Evolutionary conservation across 1,284 basidiomycete genomes (phyloP), one percentile per base, ranked within the genome.

Genomic region (Uromyces viciae-fabae): DNA sequence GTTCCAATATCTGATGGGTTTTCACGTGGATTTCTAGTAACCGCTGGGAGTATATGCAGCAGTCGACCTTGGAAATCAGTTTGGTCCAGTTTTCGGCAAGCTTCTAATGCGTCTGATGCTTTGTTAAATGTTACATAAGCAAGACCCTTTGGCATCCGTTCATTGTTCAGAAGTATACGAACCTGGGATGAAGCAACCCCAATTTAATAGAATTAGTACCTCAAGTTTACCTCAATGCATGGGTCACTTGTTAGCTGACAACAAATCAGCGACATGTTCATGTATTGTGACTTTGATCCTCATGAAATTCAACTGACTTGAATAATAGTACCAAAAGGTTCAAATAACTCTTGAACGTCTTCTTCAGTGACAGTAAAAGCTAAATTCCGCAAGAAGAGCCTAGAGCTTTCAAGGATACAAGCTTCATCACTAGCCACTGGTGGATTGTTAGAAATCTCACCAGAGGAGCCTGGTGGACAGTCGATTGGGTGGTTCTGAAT

Each of bases 301-400:
- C n/a, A n/a, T 38, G 4, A 42, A 17, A 31, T 11, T 19, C 28
- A 49, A 84, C 86, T 83, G 77, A 87, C 87, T 83, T 87, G 86
- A 40, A 83, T 89, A 62, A 98, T 86, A 60, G 89, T 88, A 9
- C 95, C 95, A 85, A 90, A 94, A 0, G 89, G 87, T 11, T 87
- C 86, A 85, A 96, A 95, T 7, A 91, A 88, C n/a, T 89, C 87
- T 8, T 87, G 85, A 1, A 98, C 86, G 74, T 97, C 94, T 3
- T 89, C 87, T 43, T 92, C 90, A 0, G 91, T 92, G 81, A 93
- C 93, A 0, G 92, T 89, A 85, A 94, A 98, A 0, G 95, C 89
- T 25, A 98, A 87, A 85, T 98, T 99, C 17, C 96, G 93, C 7
- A 98, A 88, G 85, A 98, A 98, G 4, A 98, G 87, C 0, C 96